Percentiles rank a stretch among this genome's conserved stretches.
These are phyloP conservation scores for Kwoniella dendrophila DNA, from an alignment of 768 basidiomycete species.

Conservation along the genomic window DNA sequence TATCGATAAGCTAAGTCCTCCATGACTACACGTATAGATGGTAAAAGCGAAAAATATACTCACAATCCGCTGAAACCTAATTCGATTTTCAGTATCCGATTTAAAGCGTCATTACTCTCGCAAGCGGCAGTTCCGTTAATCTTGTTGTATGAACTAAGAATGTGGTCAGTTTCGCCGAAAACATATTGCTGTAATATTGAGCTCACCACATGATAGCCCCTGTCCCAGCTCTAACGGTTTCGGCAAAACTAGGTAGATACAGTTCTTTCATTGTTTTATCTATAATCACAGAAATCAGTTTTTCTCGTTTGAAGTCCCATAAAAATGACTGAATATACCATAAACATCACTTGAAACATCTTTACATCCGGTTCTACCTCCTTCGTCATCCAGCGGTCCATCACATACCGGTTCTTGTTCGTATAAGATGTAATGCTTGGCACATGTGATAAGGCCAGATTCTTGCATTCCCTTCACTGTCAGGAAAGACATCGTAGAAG, in stretches of 20 bases:
- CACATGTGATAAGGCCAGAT: slow-evolving; percentile 41
- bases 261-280: slow-evolving; percentile 56
- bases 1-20: not conserved
- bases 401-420: slow-evolving; percentile 52
- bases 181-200: not conserved
- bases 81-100: slow-evolving; percentile 53
- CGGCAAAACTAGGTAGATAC: slow-evolving; percentile 56
- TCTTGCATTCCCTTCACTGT: slow-evolving; percentile 46
- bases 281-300: slow-evolving; percentile 2
- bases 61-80: slow-evolving; percentile 54
- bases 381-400: slow-evolving; percentile 32
- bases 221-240: slow-evolving; percentile 55
- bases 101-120: slow-evolving; percentile 49
- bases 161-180: too few relatives aligned
- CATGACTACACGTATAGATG: not conserved
- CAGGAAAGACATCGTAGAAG: slow-evolving; percentile 43
- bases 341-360: slow-evolving; percentile 39
- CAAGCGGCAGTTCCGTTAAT: slow-evolving; percentile 56
- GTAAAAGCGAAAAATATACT: slow-evolving; percentile 8
- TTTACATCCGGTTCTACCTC: slow-evolving; percentile 38
- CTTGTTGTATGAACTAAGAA: slow-evolving; percentile 44
- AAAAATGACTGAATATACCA: slow-evolving; percentile 28
- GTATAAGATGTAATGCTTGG: slow-evolving; percentile 54
- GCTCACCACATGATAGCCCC: slow-evolving; percentile 54
- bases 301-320: not conserved